Evolutionary conservation across 495 filamentous ascomycete genomes (phyloP).

Genomic region (Talaromyces liani): DNA sequence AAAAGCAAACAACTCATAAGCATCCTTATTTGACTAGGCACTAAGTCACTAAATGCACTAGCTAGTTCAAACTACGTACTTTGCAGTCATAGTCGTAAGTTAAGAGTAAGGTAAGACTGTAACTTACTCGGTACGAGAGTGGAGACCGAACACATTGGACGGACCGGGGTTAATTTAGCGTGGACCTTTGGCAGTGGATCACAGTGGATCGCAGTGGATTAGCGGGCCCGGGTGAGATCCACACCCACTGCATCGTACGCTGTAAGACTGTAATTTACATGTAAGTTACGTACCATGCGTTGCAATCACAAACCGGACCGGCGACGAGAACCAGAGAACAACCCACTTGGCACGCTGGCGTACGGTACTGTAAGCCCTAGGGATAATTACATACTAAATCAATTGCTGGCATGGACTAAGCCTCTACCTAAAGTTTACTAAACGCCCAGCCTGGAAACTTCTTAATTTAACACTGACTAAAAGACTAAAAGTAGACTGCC

Average conservation of each 20-base stretch:
- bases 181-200: not conserved
- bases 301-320: not conserved
- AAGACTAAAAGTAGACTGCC: not conserved
- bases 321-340: not conserved
- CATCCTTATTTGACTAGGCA: not conserved
- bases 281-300: not conserved
- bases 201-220: not conserved
- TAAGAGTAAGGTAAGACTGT: too few relatives aligned
- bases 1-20: slow-evolving; percentile 3
- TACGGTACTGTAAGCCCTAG: slow-evolving; percentile 1
- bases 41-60: too few relatives aligned
- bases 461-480: not conserved
- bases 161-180: not conserved
- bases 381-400: not conserved
- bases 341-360: not conserved
- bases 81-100: too few relatives aligned
- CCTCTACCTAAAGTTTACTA: not conserved
- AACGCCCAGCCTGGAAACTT: not conserved
- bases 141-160: not conserved
- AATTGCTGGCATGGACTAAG: not conserved
- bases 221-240: not conserved
- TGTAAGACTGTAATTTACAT: not conserved
- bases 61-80: not conserved
- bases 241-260: not conserved
- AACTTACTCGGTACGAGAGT: not conserved